Evolutionary conservation across 305 asterid genomes (phyloP), one percentile per base, ranked within the genome.

Genomic region (Coffea humblotiana): DNA sequence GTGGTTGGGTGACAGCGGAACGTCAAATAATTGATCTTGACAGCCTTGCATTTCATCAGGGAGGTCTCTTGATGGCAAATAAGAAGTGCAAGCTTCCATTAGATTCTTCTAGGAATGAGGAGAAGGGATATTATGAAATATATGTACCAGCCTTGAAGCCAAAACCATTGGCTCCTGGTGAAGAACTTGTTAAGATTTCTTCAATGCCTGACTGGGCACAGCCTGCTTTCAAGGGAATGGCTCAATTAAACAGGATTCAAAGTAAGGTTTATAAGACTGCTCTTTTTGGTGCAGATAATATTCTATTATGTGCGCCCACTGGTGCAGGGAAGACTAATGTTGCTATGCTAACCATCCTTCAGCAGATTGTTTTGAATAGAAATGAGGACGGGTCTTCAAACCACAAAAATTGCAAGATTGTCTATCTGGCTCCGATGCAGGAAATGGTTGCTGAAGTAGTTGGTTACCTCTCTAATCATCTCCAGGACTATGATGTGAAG

Each of bases 291-390:
- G 93, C 97, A 2, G 95, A 94, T 65, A 96, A 96, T 83, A 71
- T 94, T 60, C 85, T 96, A 71, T 80, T 96, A 49, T 96, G 99
- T 91, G 99, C 99, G 78, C 99, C 99, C 72, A 96, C 97, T 72
- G 99, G 98, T 32, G 97, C 98, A 72, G 98, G 98, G 68, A 96
- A 96, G 87, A 96, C 99, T 25, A 94, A 96, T 82, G 99, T 96
- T 79, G 99, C 98, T 27, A 91, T 94, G 97, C 98, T 96, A 68
- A 89, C 98, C 78, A 91, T 96, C 82, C 97, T 96, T 80, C 94
- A 92, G 83, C 98, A 91, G 87, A 86, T 95, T 76, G 96, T 86
- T 16, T 82, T 92, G 88, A 86, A 96, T 84, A 89, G 77, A 89
- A 92, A 91, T 69, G 91, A 79, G 43, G 99, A 91, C 84, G 97